Evolutionary conservation across 2,329 filamentous ascomycete genomes (phyloP).

Genomic region (Elsinoe perseae): DNA sequence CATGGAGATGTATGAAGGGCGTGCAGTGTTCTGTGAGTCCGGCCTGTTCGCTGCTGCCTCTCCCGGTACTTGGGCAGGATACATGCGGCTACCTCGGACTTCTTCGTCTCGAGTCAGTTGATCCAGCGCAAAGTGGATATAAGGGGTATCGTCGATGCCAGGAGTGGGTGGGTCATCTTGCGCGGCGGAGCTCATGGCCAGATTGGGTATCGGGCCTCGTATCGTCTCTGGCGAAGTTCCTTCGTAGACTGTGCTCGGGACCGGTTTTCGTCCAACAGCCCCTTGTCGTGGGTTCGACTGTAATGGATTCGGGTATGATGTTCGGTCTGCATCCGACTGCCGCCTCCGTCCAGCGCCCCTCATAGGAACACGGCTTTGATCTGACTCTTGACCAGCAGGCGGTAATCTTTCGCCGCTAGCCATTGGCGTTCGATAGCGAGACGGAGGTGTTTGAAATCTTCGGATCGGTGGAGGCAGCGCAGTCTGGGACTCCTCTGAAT

Average conservation of each 20-base stretch:
- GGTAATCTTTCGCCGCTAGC: slow-evolving; percentile 25
- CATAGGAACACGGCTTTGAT: slow-evolving; percentile 27
- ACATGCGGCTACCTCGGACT: slow-evolving; percentile 47
- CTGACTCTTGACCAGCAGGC: slow-evolving; percentile 18
- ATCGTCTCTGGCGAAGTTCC: slow-evolving; percentile 15
- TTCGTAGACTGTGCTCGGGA: slow-evolving; percentile 27
- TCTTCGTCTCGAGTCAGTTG: slow-evolving; percentile 71
- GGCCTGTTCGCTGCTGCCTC: slow-evolving; percentile 14
- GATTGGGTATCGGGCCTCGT: slow-evolving; percentile 5
- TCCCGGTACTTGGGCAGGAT: slow-evolving; percentile 38
- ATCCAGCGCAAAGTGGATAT: slow-evolving; percentile 83
- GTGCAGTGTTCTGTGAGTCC: slow-evolving; percentile 11
- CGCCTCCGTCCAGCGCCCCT: slow-evolving; percentile 28
- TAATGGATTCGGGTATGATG: slow-evolving; percentile 17
- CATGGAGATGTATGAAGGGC: slow-evolving; percentile 6
- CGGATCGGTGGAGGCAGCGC: slow-evolving; percentile 21
- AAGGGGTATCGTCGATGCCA: slow-evolving; percentile 74
- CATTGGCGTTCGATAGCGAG: slow-evolving; percentile 29
- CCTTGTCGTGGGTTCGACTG: slow-evolving; percentile 14
- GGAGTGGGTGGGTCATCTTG: slow-evolving; percentile 52
- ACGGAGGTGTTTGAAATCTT: slow-evolving; percentile 30
- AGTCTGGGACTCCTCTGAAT: slow-evolving; percentile 27
- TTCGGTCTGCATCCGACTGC: slow-evolving; percentile 13
- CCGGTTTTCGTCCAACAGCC: slow-evolving; percentile 28
- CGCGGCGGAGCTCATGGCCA: slow-evolving; percentile 25